Evolutionary conservation across 441 rosid genomes (phyloP).

Genomic region (Melastoma candidum): DNA sequence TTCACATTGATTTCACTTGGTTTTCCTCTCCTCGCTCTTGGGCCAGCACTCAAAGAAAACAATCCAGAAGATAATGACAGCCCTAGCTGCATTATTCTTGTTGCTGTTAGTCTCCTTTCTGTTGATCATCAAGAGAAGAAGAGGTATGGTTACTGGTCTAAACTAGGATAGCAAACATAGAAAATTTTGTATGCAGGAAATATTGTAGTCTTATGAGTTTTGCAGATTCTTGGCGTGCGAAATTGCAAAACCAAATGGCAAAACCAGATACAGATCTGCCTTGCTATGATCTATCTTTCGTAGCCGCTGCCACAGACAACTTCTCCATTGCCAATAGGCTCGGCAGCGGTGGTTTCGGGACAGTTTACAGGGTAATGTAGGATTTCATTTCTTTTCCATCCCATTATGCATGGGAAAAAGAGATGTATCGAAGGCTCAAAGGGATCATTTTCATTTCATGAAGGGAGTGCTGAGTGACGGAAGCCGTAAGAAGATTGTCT

Average conservation of each 20-base stretch:
- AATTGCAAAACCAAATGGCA: conserved; percentile 17
- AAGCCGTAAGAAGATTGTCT: conserved; percentile 1
- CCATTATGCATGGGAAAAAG: too few species aligned
- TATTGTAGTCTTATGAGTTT: neutral
- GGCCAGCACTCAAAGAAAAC: too few species aligned
- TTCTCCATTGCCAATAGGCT: conserved; percentile 26
- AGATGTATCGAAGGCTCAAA: too few species aligned
- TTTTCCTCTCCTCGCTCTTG: too few species aligned
- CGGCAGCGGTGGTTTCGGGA: conserved; percentile 36
- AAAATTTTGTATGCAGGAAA: neutral
- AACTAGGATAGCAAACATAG: neutral
- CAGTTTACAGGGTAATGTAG: conserved; percentile 25
- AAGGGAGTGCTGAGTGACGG: neutral
- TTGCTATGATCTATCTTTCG: conserved; percentile 24
- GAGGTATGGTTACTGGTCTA: conserved; percentile 11
- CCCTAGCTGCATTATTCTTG: neutral
- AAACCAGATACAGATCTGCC: conserved; percentile 26
- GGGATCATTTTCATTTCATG: too few species aligned
- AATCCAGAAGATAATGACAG: too few species aligned
- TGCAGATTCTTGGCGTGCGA: neutral
- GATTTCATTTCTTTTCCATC: too few species aligned
- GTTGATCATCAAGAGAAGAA: conserved; percentile 17
- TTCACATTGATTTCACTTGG: too few species aligned
- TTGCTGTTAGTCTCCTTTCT: conserved; percentile 12
- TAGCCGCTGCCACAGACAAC: conserved; percentile 23